These are phyloP conservation scores for Kwoniella heveanensis DNA, from an alignment of 768 basidiomycete species.

Conservation along the genomic window DNA sequence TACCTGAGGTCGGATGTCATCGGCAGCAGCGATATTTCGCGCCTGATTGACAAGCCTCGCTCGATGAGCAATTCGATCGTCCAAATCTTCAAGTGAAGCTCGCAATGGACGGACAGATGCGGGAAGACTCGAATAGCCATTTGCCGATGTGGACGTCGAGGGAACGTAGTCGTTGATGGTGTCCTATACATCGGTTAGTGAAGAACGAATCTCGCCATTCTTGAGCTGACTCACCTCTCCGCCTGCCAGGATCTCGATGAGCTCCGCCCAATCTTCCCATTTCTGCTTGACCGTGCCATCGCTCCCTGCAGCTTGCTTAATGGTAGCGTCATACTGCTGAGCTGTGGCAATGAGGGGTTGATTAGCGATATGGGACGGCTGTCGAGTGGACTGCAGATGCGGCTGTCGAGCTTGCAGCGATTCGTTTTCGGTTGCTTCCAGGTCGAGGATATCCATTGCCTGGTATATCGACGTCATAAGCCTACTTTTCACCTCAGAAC, in stretches of 20 bases:
- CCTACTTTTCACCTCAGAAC: too few species aligned
- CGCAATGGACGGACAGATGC: constrained; percentile 46
- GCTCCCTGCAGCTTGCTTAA: constrained; percentile 71
- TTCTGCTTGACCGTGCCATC: constrained; percentile 76
- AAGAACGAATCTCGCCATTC: background rate
- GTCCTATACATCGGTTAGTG: constrained; percentile 11
- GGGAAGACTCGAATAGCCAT: constrained; percentile 33
- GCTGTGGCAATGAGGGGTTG: constrained; percentile 70
- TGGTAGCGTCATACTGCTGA: constrained; percentile 69
- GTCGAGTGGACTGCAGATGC: constrained; percentile 57
- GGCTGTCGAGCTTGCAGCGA: constrained; percentile 55
- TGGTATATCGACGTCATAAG: too few species aligned
- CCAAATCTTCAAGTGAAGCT: constrained; percentile 73
- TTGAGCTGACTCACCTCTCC: constrained; percentile 63
- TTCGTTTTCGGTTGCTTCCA: constrained; percentile 63
- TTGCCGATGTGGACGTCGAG: constrained; percentile 59
- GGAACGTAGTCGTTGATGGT: constrained; percentile 48
- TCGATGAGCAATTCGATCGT: constrained; percentile 68
- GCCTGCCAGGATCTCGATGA: constrained; percentile 70
- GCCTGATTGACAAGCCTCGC: constrained; percentile 68
- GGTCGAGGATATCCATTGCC: constrained; percentile 88
- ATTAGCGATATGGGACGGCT: constrained; percentile 79
- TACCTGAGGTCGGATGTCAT: constrained; percentile 74
- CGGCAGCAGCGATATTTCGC: constrained; percentile 64
- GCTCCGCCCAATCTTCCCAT: constrained; percentile 84